Conservation (phyloP, 306 rosid species). For the Inga oerstediana region DNA sequence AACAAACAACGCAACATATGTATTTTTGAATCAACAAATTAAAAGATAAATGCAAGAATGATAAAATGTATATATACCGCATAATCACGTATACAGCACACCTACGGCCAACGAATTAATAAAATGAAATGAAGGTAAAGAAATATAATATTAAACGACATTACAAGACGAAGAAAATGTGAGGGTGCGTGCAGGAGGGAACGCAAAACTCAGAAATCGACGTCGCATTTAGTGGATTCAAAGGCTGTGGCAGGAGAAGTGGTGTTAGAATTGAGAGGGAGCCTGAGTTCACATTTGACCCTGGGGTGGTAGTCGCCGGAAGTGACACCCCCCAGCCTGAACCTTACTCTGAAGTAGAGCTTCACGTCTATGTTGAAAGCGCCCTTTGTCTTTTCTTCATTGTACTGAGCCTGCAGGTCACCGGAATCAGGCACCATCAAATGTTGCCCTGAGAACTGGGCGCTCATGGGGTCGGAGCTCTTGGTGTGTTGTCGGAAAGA, state of each 20-base stretch:
- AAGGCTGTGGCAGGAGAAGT: slow-evolving; percentile 20
- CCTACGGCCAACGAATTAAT: background rate
- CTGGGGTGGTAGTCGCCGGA: slow-evolving; percentile 37
- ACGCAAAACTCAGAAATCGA: slow-evolving; percentile 1
- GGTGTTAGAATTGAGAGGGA: slow-evolving; percentile 51
- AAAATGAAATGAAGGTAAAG: background rate
- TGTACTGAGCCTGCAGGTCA: slow-evolving; percentile 19
- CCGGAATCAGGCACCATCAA: slow-evolving; percentile 17
- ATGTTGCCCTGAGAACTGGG: slow-evolving; percentile 43
- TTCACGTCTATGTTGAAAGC: slow-evolving; percentile 46
- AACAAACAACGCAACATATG: too few species aligned
- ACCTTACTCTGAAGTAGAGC: slow-evolving; percentile 49
- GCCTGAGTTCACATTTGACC: slow-evolving; percentile 51
- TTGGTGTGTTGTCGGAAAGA: slow-evolving; percentile 37
- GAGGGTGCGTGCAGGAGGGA: background rate
- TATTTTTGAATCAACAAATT: too few species aligned
- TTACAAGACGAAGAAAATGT: background rate
- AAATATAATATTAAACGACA: background rate
- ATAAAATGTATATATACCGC: too few species aligned
- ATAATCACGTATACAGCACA: too few species aligned
- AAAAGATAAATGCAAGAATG: too few species aligned
- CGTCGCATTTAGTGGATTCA: slow-evolving; percentile 42
- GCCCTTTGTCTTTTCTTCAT: slow-evolving; percentile 32
- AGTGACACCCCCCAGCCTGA: slow-evolving; percentile 46
- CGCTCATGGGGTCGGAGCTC: slow-evolving; percentile 41